Conservation (phyloP, 2,329 filamentous ascomycete genomes). For the Raffaelea ambrosiae region DNA sequence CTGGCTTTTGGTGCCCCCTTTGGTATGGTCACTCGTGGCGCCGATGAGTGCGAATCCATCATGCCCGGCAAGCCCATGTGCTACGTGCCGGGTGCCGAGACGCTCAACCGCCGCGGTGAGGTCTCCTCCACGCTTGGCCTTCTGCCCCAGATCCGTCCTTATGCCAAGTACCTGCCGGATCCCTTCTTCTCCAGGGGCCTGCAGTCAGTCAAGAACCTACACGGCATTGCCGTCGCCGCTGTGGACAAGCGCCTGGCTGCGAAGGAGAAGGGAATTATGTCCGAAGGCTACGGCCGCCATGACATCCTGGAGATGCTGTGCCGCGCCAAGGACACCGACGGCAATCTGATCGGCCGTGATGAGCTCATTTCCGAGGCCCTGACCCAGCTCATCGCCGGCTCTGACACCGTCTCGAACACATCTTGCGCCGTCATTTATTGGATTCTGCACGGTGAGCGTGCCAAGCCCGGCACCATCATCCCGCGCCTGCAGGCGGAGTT, state of each 20-base stretch:
- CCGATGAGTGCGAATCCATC: conserved; percentile 9
- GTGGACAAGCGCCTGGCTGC: conserved; percentile 10
- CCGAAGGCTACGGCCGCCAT: conserved; percentile 6
- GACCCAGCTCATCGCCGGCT: conserved; percentile 11
- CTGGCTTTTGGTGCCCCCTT: conserved; percentile 36
- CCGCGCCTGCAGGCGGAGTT: conserved; percentile 9
- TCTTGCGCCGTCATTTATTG: conserved; percentile 10
- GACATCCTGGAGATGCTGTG: conserved; percentile 12
- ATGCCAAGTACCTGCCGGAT: conserved; percentile 7
- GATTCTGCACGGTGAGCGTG: conserved; percentile 11
- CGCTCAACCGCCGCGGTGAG: conserved; percentile 11
- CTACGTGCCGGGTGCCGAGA: conserved; percentile 11
- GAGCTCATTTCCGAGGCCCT: conserved; percentile 11
- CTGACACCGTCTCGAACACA: conserved; percentile 12
- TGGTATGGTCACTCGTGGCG: conserved; percentile 13
- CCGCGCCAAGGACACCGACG: conserved; percentile 5
- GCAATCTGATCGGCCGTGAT: conserved; percentile 4
- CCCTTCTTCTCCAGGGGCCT: conserved; percentile 9
- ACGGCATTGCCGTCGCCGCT: conserved; percentile 10
- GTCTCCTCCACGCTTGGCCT: conserved; percentile 11
- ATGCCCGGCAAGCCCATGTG: neutral
- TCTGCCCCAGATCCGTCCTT: conserved; percentile 6
- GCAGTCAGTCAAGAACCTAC: conserved; percentile 8
- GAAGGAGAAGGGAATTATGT: neutral
- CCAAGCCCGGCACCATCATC: conserved; percentile 5